Percentiles rank a stretch among this genome's conserved stretches.
Conservation (phyloP, 139 green algal genomes). For the Volvox africanus region DNA sequence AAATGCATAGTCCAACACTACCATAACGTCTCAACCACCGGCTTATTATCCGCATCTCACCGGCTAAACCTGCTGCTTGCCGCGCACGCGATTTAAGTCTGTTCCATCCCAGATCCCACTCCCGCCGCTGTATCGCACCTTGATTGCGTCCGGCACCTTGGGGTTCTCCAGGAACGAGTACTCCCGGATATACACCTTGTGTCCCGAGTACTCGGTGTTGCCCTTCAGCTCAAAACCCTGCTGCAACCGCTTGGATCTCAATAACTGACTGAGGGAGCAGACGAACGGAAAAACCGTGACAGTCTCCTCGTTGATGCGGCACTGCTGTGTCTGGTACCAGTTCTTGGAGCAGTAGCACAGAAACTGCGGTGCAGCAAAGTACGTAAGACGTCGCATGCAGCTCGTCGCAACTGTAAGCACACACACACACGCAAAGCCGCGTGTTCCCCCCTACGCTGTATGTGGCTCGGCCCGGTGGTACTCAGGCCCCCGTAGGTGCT, state of each 20-base stretch:
- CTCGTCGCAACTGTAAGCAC: no score
- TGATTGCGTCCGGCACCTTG: slow-evolving; percentile 45
- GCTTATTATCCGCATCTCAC: no score
- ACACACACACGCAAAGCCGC: no score
- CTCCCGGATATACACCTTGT: slow-evolving; percentile 42
- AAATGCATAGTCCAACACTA: no score
- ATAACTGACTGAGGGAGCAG: slow-evolving; percentile 46
- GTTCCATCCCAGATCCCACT: no score
- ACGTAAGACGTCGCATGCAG: neutral
- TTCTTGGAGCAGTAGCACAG: slow-evolving; percentile 58
- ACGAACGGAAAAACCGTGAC: slow-evolving; percentile 46
- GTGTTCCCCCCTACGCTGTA: neutral
- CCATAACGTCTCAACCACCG: no score
- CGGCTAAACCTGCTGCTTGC: no score
- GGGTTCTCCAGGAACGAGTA: slow-evolving; percentile 48
- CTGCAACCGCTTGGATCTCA: slow-evolving; percentile 30
- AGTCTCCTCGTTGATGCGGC: slow-evolving; percentile 51
- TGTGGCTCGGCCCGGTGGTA: no score
- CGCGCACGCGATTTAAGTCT: no score
- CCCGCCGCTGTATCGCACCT: slow-evolving; percentile 26
- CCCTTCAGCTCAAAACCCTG: neutral
- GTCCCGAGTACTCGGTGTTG: slow-evolving; percentile 13
- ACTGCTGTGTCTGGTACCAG: slow-evolving; percentile 58
- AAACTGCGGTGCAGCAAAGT: slow-evolving; percentile 33
- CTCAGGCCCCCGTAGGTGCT: no score